phyloP scores from a whole-genome alignment of 2,329 filamentous ascomycete genomes.

The Beauveria scarabaeidicola region DNA sequence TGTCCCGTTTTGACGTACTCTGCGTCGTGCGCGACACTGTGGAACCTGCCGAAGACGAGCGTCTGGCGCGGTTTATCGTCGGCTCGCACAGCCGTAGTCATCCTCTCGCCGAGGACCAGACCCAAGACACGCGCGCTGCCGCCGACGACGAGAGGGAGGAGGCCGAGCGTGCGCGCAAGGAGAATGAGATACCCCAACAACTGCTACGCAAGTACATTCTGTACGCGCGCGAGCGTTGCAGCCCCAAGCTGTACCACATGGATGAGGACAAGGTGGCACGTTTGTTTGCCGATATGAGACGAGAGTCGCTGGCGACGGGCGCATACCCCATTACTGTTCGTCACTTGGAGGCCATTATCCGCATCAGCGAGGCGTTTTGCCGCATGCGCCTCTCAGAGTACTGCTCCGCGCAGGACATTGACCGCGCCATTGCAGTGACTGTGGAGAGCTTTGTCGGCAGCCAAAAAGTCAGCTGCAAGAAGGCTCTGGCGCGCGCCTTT shows the following conservation, averaged over 20 bases:
- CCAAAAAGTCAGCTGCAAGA: conserved; percentile 97
- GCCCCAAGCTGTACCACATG: conserved; percentile 91
- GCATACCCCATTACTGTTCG: conserved; percentile 97
- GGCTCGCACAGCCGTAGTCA: conserved; percentile 90
- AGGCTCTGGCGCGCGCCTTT: conserved; percentile 86
- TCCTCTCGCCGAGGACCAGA: conserved; percentile 47
- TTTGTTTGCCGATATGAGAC: conserved; percentile 90
- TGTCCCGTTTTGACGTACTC: conserved; percentile 96
- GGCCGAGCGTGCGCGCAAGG: conserved; percentile 20
- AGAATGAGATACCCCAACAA: conserved; percentile 75
- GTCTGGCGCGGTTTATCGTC: conserved; percentile 89
- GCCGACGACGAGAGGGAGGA: conserved; percentile 44
- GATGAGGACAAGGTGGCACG: conserved; percentile 95
- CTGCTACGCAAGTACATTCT: conserved; percentile 93
- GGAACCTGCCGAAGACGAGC: conserved; percentile 84
- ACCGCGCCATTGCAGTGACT: conserved; percentile 92
- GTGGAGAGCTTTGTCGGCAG: conserved; percentile 93
- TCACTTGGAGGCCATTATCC: conserved; percentile 95
- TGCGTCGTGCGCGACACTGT: conserved; percentile 95
- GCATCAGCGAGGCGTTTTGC: conserved; percentile 87
- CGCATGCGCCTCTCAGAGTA: conserved; percentile 98
- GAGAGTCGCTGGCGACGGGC: conserved; percentile 85
- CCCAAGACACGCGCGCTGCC: conserved; percentile 53
- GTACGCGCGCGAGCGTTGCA: conserved; percentile 82
- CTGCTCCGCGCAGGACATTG: conserved; percentile 82